A percentile compares a stretch with the other conserved stretches of the same genome.
Conservation (phyloP, 805 yeast genomes). For the Scheffersomyces spartinae region DNA sequence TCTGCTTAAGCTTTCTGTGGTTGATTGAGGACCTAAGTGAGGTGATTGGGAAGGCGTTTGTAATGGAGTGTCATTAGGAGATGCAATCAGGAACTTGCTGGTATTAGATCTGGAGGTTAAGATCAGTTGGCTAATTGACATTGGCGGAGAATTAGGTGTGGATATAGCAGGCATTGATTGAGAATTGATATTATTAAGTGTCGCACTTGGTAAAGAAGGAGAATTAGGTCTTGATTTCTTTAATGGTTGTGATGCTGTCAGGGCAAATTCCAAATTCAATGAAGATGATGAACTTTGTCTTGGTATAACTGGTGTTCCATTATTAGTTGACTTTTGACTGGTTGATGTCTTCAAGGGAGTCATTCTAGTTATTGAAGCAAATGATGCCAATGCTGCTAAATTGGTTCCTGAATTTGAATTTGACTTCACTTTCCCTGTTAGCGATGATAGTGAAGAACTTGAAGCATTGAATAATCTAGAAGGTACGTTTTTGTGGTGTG, state of each 20-base stretch:
- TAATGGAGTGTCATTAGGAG: slow-evolving; percentile 36
- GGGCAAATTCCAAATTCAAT: slow-evolving; percentile 26
- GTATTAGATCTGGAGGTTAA: slow-evolving; percentile 1
- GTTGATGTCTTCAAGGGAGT: slow-evolving; percentile 29
- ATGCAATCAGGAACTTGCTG: slow-evolving; percentile 3
- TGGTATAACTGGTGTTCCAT: slow-evolving; percentile 8
- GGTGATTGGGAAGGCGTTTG: slow-evolving; percentile 41
- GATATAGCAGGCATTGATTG: slow-evolving; percentile 1
- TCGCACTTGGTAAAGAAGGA: slow-evolving; percentile 15
- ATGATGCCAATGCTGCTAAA: slow-evolving; percentile 16
- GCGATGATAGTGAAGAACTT: slow-evolving; percentile 9
- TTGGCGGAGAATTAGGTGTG: too few relatives aligned
- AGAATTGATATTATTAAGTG: not conserved
- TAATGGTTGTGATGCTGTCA: too few relatives aligned
- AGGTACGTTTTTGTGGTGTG: slow-evolving; percentile 4
- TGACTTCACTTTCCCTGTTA: slow-evolving; percentile 12
- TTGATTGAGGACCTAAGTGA: slow-evolving; percentile 19
- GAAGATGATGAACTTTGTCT: slow-evolving; percentile 19
- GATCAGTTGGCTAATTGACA: not conserved
- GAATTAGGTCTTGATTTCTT: slow-evolving; percentile 39
- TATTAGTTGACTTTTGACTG: slow-evolving; percentile 10
- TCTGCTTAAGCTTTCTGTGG: slow-evolving; percentile 1
- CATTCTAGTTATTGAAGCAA: too few relatives aligned
- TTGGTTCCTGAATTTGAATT: slow-evolving; percentile 13
- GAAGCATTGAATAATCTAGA: slow-evolving; percentile 7